Evolutionary conservation across 768 basidiomycete species (phyloP).

Genomic region (Suillus subluteus): DNA sequence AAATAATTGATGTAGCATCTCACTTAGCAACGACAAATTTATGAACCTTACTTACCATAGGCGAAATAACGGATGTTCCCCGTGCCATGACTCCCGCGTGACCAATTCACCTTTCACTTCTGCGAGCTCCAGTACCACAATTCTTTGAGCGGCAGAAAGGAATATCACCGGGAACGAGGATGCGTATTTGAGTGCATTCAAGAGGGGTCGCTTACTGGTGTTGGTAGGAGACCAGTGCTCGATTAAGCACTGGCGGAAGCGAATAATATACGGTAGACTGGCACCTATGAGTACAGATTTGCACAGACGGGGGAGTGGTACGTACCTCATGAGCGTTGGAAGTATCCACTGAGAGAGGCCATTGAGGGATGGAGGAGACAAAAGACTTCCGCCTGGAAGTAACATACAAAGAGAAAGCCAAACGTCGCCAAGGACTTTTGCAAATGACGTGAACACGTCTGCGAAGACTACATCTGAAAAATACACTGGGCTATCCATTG

Average conservation of each 20-base stretch:
- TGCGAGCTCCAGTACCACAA: conserved; percentile 63
- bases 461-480: conserved; percentile 95
- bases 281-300: conserved; percentile 15
- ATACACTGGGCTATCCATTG: conserved; percentile 61
- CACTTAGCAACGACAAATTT: conserved; percentile 1
- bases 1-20: conserved; percentile 13
- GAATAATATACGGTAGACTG: conserved; percentile 86
- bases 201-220: conserved; percentile 71
- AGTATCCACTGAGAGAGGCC: conserved; percentile 76
- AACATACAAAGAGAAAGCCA: conserved; percentile 90
- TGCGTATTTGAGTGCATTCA: conserved; percentile 95
- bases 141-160: conserved; percentile 87
- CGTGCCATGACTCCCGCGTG: conserved; percentile 61
- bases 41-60: conserved; percentile 74
- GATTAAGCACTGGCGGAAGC: conserved; percentile 91
- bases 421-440: conserved; percentile 93
- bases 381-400: conserved; percentile 78
- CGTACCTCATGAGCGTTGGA: conserved; percentile 87
- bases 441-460: conserved; percentile 95
- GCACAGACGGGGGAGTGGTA: neutral
- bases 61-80: conserved; percentile 78
- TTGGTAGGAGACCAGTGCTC: conserved; percentile 74
- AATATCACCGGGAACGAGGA: conserved; percentile 96
- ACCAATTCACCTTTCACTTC: conserved; percentile 49
- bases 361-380: conserved; percentile 61